These are phyloP conservation scores for Dothideomycetes sp. DNA, from an alignment of 2,329 filamentous ascomycete species.

Conservation along the genomic window DNA sequence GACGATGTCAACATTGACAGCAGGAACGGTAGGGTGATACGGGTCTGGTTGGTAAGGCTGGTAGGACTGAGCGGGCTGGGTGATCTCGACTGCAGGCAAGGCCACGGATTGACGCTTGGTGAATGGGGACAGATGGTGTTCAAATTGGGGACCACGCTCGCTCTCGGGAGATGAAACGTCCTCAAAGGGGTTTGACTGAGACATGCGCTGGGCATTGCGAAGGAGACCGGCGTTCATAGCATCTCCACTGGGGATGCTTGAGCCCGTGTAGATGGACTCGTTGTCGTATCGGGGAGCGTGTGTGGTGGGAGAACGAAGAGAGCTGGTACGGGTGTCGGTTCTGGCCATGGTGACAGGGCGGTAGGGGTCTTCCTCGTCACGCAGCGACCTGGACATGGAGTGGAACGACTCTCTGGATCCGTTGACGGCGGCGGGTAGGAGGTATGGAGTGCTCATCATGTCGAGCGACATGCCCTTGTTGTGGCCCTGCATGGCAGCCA, in stretches of 20 bases:
- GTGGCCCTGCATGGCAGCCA: conserved; percentile 17
- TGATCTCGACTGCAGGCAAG: neutral
- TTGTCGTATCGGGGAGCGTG: conserved; percentile 23
- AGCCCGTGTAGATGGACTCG: conserved; percentile 41
- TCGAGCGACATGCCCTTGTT: conserved; percentile 44
- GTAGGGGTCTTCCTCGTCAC: conserved; percentile 75
- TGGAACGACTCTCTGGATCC: conserved; percentile 77
- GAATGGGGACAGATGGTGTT: neutral
- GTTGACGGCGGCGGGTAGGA: conserved; percentile 75
- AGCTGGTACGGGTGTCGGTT: conserved; percentile 29
- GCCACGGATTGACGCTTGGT: neutral
- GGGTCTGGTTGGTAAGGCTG: neutral
- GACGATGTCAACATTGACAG: neutral
- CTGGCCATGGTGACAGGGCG: conserved; percentile 47
- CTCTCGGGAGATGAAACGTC: neutral
- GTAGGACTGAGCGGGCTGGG: no score
- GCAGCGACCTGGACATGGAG: conserved; percentile 67
- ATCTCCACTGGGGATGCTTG: conserved; percentile 31
- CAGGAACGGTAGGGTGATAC: neutral
- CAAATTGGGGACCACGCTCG: neutral
- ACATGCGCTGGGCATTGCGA: conserved; percentile 47
- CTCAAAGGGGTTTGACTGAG: conserved; percentile 24
- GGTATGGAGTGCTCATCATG: conserved; percentile 68
- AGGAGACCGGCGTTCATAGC: conserved; percentile 42
- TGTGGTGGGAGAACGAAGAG: conserved; percentile 11